Evolutionary conservation across 83 land plant species (phyloP), one percentile per base, ranked within the genome.

Genomic region (Picea abies): DNA sequence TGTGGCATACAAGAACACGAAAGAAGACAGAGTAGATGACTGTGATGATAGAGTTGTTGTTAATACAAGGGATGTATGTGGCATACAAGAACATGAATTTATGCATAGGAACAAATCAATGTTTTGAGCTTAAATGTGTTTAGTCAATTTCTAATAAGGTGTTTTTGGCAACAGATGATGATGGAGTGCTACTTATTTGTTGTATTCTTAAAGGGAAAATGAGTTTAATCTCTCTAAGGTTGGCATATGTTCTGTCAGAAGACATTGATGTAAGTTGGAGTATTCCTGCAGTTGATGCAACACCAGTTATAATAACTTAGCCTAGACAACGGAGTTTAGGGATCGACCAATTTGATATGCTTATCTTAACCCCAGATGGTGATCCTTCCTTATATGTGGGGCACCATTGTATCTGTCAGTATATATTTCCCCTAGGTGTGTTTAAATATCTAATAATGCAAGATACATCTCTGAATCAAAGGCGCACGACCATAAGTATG

Each of bases 161-260:
- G 5, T 94, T 98, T 80, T 61, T 94, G 77, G 96, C 95, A 10
- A 91, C 96, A 20, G 99, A 96, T 91, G 91, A 89, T 80, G 99
- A 96, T 86, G 89, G 91, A 7, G 84, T 86, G 64, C 91, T 96
- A 37, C 47, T 96, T 58, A 82, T 98, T 71, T 96, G 98, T 81
- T 90, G 93, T 85, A 88, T 96, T 63, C 83, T 91, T 32, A 88
- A 83, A 84, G 96, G 92, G 67, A 89, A 89, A 79, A 93, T 90
- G 73, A 82, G 81, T 20, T 82, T 98, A 75, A 82, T 93, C 49
- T 87, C 91, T 67, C 63, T 98, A 29, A 87, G 93, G 83, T 95
- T 97, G 67, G 49, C 84, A 66, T 92, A 92, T 35, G 64, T 81
- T 82, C 56, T 80, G 23, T 78, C 68, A 70, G 93, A 92, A 78